Percentiles rank a stretch among this genome's conserved stretches.
phyloP scores from a whole-genome alignment of 2,329 filamentous ascomycete genomes.

The Ophiostoma sp. region DNA sequence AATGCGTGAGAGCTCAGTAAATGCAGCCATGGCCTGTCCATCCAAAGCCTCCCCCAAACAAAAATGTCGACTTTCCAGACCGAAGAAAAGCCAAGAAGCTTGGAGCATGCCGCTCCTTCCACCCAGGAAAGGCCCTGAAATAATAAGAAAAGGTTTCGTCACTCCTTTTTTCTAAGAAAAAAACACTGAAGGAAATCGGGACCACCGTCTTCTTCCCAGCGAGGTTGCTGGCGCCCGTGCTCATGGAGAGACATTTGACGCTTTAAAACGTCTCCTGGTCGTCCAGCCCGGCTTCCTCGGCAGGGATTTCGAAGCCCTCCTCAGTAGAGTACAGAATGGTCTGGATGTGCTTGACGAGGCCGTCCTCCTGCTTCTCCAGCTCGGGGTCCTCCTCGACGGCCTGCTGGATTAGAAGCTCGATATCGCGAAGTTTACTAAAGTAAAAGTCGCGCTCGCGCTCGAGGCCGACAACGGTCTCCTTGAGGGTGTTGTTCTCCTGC shows the following conservation, averaged over 20 bases:
- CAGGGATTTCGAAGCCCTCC: slow-evolving; percentile 84
- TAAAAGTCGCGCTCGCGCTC: slow-evolving; percentile 98
- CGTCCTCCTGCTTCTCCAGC: slow-evolving; percentile 87
- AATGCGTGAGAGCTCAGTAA: neutral
- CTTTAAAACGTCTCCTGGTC: slow-evolving; percentile 74
- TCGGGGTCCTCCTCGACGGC: slow-evolving; percentile 89
- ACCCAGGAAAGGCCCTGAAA: neutral
- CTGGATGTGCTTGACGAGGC: slow-evolving; percentile 92
- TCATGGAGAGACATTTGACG: neutral
- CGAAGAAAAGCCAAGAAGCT: neutral
- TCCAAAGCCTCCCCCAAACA: neutral
- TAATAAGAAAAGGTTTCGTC: neutral
- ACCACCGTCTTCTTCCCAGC: neutral
- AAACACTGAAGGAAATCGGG: neutral
- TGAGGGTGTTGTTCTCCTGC: slow-evolving; percentile 80
- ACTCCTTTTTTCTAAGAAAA: neutral
- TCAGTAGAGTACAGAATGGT: slow-evolving; percentile 96
- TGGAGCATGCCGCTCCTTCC: neutral
- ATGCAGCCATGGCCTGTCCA: neutral
- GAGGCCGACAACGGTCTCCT: slow-evolving; percentile 90
- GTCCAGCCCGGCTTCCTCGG: slow-evolving; percentile 61
- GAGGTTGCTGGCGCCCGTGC: too few relatives aligned
- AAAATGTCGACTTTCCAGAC: neutral
- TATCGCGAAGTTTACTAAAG: slow-evolving; percentile 96
- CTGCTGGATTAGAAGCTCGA: slow-evolving; percentile 88